phyloP scores from a whole-genome alignment of 345 rosid species.

The Noccaea bulbosa region DNA sequence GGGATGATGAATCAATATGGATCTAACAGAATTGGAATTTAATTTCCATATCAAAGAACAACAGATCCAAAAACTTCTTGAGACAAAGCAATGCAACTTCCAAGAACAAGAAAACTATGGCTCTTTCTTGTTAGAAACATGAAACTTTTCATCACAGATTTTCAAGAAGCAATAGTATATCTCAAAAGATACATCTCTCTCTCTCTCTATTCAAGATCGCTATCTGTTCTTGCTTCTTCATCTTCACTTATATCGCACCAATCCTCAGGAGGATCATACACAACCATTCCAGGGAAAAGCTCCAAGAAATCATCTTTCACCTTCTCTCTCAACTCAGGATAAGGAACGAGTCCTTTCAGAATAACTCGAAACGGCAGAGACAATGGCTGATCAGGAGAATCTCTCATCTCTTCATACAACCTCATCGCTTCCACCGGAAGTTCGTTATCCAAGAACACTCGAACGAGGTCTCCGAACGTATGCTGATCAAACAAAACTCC shows the following conservation, averaged over 20 bases:
- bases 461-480: slow-evolving; percentile 79
- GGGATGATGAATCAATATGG: neutral
- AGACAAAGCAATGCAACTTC: neutral
- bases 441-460: slow-evolving; percentile 70
- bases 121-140: neutral
- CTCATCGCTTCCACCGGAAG: slow-evolving; percentile 75
- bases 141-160: too few relatives aligned
- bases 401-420: slow-evolving; percentile 85
- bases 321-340: slow-evolving; percentile 80
- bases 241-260: slow-evolving; percentile 56
- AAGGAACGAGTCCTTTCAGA: slow-evolving; percentile 80
- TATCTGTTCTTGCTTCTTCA: slow-evolving; percentile 45
- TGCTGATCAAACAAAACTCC: slow-evolving; percentile 91
- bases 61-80: neutral
- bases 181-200: slow-evolving; percentile 15
- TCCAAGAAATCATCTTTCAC: slow-evolving; percentile 87
- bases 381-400: slow-evolving; percentile 81
- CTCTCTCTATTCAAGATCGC: slow-evolving; percentile 49
- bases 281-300: slow-evolving; percentile 87
- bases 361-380: slow-evolving; percentile 92
- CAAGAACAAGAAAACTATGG: neutral
- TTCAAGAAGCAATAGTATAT: neutral
- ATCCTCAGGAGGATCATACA: slow-evolving; percentile 87
- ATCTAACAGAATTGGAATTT: neutral
- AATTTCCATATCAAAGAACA: neutral